These are phyloP conservation scores for Hygrophoropsis aurantiaca DNA, from an alignment of 768 basidiomycete genomes.

Conservation along the genomic window DNA sequence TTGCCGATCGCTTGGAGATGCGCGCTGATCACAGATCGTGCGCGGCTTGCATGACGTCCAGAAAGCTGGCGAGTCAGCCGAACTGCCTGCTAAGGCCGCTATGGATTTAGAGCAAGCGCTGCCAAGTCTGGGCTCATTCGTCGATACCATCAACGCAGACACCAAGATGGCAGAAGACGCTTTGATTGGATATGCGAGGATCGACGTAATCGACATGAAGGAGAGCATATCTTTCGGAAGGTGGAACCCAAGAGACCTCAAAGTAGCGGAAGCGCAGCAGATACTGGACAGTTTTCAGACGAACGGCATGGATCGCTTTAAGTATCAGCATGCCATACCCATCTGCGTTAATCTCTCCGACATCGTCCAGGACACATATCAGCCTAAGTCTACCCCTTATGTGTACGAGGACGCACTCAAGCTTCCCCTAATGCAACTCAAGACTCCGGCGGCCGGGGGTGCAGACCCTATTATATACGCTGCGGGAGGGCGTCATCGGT, in stretches of 20 bases:
- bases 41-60: too few species aligned
- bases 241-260: not conserved
- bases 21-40: too few species aligned
- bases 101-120: too few species aligned
- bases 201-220: not conserved
- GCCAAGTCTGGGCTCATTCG: too few species aligned
- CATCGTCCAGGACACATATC: too few species aligned
- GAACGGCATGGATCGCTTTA: too few species aligned
- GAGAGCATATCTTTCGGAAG: not conserved
- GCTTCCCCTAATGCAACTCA: not conserved
- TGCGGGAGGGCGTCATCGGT: conserved; percentile 1
- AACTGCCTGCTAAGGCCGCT: too few species aligned
- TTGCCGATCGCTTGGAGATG: too few species aligned
- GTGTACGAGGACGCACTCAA: not conserved
- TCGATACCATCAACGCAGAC: too few species aligned
- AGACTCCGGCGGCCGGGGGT: not conserved
- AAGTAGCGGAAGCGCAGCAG: not conserved
- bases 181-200: not conserved
- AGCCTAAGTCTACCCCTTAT: not conserved
- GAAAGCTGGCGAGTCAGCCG: too few species aligned
- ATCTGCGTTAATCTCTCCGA: not conserved
- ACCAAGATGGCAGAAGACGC: not conserved
- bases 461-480: not conserved
- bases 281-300: not conserved
- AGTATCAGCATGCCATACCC: not conserved